Conservation (phyloP, 148 eudicot species). For the Silene conica region DNA sequence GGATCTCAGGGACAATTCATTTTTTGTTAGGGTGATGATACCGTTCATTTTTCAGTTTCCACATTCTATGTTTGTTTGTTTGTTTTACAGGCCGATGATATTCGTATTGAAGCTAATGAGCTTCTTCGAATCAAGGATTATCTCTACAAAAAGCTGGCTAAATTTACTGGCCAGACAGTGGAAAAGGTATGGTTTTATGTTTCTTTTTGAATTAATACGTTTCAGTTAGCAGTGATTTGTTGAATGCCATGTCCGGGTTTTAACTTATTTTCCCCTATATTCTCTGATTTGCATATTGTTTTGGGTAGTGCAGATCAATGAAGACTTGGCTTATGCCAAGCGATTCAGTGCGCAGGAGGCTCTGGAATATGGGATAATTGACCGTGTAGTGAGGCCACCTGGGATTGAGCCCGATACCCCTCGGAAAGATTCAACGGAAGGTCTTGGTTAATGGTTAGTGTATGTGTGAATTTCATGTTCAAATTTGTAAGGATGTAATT, state of each 20-base stretch:
- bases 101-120: slow-evolving; percentile 70
- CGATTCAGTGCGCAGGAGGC: slow-evolving; percentile 73
- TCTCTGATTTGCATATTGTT: slow-evolving; percentile 13
- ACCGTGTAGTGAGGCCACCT: slow-evolving; percentile 69
- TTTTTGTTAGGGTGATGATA: background rate
- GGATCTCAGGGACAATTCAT: background rate
- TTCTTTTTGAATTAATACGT: background rate
- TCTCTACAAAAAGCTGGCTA: slow-evolving; percentile 67
- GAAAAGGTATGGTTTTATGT: slow-evolving; percentile 50
- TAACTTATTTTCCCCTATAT: background rate
- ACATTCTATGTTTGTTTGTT: background rate
- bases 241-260: background rate
- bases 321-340: slow-evolving; percentile 60
- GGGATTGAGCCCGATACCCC: slow-evolving; percentile 58
- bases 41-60: background rate
- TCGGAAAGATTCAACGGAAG: slow-evolving; percentile 44
- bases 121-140: slow-evolving; percentile 77
- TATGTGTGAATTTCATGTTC: slow-evolving; percentile 10
- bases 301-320: slow-evolving; percentile 50
- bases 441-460: slow-evolving; percentile 73
- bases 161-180: slow-evolving; percentile 78
- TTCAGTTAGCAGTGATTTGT: background rate
- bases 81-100: slow-evolving; percentile 71
- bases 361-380: slow-evolving; percentile 85
- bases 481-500: slow-evolving; percentile 11